A percentile compares a stretch with the other conserved stretches of the same genome.
Conservation (phyloP, 176 grass and related monocot genomes). For the Cymbopogon citratus region DNA sequence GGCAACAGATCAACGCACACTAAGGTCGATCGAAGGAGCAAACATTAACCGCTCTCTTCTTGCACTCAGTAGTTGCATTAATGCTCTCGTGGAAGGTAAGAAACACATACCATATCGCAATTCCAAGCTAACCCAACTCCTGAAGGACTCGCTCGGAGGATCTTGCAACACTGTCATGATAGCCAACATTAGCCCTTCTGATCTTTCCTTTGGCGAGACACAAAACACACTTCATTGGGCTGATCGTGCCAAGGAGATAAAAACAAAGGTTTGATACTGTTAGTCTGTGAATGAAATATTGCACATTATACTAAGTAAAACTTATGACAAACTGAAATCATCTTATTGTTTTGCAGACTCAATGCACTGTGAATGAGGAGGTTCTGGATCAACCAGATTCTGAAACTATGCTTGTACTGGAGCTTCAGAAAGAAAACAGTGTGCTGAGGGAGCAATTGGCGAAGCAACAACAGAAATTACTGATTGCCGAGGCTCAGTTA, state of each 20-base stretch:
- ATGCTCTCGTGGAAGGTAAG: conserved; percentile 95
- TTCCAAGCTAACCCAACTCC: conserved; percentile 90
- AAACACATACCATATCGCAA: conserved; percentile 94
- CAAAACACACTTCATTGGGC: conserved; percentile 99
- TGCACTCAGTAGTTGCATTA: conserved; percentile 86
- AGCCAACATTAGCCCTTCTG: conserved; percentile 79
- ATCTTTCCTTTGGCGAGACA: conserved; percentile 76
- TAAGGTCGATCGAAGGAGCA: conserved; percentile 79
- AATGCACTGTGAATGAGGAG: conserved; percentile 47
- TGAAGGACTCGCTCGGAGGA: conserved; percentile 96
- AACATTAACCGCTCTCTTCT: conserved; percentile 97
- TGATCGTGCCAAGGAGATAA: conserved; percentile 98
- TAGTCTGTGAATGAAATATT: neutral
- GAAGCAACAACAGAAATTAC: conserved; percentile 72
- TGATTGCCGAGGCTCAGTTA: conserved; percentile 60
- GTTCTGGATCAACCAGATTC: conserved; percentile 48
- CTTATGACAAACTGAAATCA: conserved; percentile 5
- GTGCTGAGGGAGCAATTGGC: conserved; percentile 77
- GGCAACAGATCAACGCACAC: conserved; percentile 82
- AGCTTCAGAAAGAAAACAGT: conserved; percentile 87
- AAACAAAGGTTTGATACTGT: conserved; percentile 59
- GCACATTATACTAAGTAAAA: conserved; percentile 5
- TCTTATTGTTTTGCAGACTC: conserved; percentile 45
- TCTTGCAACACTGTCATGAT: conserved; percentile 95
- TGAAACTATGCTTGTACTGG: conserved; percentile 65